Percentiles rank a stretch among this genome's conserved stretches.
These are phyloP conservation scores for Scedosporium boydii DNA, from an alignment of 2,329 filamentous ascomycete genomes.

Conservation along the genomic window DNA sequence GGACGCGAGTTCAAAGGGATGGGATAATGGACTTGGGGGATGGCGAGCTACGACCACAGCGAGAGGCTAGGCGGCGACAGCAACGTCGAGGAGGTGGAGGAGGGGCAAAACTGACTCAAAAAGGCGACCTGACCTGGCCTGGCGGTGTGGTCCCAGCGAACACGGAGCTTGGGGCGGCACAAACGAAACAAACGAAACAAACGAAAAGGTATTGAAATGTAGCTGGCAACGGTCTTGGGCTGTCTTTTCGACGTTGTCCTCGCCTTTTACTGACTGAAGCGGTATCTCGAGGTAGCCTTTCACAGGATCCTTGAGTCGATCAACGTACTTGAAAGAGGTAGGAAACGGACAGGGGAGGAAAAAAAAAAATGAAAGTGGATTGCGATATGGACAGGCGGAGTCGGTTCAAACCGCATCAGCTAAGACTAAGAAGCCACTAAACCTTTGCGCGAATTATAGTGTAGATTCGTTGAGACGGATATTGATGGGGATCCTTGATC, in stretches of 20 bases:
- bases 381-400: not conserved
- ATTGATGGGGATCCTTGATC: no score
- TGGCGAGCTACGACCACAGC: conserved; percentile 2
- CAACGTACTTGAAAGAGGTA: not conserved
- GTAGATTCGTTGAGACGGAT: no score
- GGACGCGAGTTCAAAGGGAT: not conserved
- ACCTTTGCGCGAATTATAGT: no score
- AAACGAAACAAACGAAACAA: not conserved
- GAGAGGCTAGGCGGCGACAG: not conserved
- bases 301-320: not conserved
- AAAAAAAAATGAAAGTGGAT: not conserved
- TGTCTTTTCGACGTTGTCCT: not conserved
- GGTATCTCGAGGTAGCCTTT: not conserved
- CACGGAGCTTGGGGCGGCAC: not conserved
- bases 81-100: not conserved
- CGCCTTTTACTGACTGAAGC: not conserved
- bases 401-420: not conserved
- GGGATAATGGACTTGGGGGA: not conserved
- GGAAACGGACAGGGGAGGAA: not conserved
- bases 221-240: not conserved
- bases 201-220: not conserved
- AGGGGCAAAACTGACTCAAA: not conserved
- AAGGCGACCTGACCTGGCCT: not conserved
- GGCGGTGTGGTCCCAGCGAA: not conserved
- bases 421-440: no score